Conservation (phyloP, 208 protist species). For the Trypanosoma melophagium region DNA sequence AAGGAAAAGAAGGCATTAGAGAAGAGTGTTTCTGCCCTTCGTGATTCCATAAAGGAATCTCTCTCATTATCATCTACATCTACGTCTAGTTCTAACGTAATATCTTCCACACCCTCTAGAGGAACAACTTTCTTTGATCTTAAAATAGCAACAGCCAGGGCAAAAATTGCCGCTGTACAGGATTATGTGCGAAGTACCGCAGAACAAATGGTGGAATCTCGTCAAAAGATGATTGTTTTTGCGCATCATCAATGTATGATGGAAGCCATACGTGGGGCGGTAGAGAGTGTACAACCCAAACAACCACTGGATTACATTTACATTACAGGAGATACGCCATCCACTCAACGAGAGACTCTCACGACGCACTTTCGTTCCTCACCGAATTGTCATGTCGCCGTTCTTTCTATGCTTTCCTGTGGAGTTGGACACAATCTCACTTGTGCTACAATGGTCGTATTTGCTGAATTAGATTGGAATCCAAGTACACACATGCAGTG, state of each 20-base stretch:
- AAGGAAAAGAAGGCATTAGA: constrained; percentile 83
- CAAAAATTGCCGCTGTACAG: constrained; percentile 88
- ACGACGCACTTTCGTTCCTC: constrained; percentile 79
- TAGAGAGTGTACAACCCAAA: constrained; percentile 63
- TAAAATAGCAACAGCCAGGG: constrained; percentile 78
- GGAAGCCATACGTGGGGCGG: constrained; percentile 79
- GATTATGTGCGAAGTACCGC: constrained; percentile 82
- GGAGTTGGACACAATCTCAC: constrained; percentile 96
- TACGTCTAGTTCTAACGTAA: not conserved
- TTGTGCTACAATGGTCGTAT: constrained; percentile 92
- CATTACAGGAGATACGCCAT: constrained; percentile 88
- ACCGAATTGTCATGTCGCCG: constrained; percentile 71
- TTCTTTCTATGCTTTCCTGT: constrained; percentile 94
- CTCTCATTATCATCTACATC: not conserved
- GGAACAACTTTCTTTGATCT: constrained; percentile 79
- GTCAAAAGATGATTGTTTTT: constrained; percentile 93
- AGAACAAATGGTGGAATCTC: constrained; percentile 70
- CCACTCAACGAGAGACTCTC: constrained; percentile 60
- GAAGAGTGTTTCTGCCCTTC: constrained; percentile 67
- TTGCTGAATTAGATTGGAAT: constrained; percentile 97
- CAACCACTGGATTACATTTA: constrained; percentile 88
- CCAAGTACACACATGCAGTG: constrained; percentile 95
- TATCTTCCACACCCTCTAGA: constrained; percentile 1
- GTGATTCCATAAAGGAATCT: constrained; percentile 32
- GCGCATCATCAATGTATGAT: constrained; percentile 93